phyloP scores from a whole-genome alignment of 345 rosid genomes.

The Gossypium stocksii region DNA sequence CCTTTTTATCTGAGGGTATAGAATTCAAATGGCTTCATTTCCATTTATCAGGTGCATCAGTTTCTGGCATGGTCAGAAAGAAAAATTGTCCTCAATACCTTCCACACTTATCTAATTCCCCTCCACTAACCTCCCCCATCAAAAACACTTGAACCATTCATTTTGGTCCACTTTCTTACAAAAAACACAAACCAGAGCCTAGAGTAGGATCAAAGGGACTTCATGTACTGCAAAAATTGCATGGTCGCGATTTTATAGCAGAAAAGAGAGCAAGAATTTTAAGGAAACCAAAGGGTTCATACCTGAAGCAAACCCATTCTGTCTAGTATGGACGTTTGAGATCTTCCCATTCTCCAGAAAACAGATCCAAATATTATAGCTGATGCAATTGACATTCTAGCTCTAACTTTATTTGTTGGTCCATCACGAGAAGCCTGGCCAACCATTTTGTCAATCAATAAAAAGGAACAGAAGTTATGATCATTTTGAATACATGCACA shows the following conservation, averaged over 20 bases:
- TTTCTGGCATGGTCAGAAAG: neutral
- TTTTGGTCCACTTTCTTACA: neutral
- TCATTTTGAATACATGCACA: neutral
- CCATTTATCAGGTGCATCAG: slow-evolving; percentile 1
- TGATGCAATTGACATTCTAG: slow-evolving; percentile 95
- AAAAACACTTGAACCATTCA: neutral
- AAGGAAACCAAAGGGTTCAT: slow-evolving; percentile 17
- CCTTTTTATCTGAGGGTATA: neutral
- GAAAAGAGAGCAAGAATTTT: neutral
- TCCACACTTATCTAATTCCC: neutral
- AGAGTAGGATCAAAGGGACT: slow-evolving; percentile 11
- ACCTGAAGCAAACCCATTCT: slow-evolving; percentile 99
- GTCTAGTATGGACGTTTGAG: slow-evolving; percentile 94
- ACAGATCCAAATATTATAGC: slow-evolving; percentile 98
- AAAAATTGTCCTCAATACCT: neutral
- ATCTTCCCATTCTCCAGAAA: slow-evolving; percentile 94
- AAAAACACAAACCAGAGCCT: neutral
- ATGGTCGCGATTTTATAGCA: neutral
- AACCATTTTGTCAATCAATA: slow-evolving; percentile 22
- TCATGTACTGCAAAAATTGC: neutral
- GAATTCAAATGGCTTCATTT: neutral
- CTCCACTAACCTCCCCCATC: neutral
- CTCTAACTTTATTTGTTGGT: slow-evolving; percentile 93
- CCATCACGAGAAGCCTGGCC: slow-evolving; percentile 92
- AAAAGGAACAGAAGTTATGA: slow-evolving; percentile 10